Evolutionary conservation across 306 rosid species (phyloP).

Genomic region (Castanea mollissima): DNA sequence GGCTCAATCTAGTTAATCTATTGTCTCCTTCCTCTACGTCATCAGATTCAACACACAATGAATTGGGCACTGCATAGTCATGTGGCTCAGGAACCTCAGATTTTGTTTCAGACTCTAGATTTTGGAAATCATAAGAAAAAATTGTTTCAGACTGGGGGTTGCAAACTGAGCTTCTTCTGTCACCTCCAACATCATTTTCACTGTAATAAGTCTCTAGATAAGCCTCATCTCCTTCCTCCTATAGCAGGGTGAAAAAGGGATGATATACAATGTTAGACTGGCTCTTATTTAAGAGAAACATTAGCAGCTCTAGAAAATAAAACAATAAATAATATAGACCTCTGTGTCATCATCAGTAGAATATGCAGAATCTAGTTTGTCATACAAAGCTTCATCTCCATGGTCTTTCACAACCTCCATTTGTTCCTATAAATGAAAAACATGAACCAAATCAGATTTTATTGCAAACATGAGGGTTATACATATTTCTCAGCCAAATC

Average conservation of each 20-base stretch:
- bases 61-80: background rate
- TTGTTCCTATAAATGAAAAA: constrained; percentile 53
- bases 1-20: background rate
- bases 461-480: constrained; percentile 7
- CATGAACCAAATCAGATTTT: constrained; percentile 16
- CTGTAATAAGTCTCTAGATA: constrained; percentile 43
- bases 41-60: background rate
- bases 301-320: constrained; percentile 3
- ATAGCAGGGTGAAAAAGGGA: constrained; percentile 8
- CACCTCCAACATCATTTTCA: constrained; percentile 41
- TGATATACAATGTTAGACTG: background rate
- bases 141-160: constrained; percentile 32
- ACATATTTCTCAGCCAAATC: background rate
- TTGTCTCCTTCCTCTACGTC: constrained; percentile 8
- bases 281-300: background rate
- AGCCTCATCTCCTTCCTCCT: constrained; percentile 55
- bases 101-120: constrained; percentile 27
- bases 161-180: constrained; percentile 20
- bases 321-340: constrained; percentile 35
- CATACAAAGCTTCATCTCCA: constrained; percentile 73
- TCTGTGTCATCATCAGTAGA: constrained; percentile 58
- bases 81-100: constrained; percentile 3
- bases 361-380: constrained; percentile 66
- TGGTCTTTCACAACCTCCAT: constrained; percentile 65
- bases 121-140: constrained; percentile 28